Evolutionary conservation across 805 yeast genomes (phyloP).

Genomic region (Wickerhamomyces ciferrii): DNA sequence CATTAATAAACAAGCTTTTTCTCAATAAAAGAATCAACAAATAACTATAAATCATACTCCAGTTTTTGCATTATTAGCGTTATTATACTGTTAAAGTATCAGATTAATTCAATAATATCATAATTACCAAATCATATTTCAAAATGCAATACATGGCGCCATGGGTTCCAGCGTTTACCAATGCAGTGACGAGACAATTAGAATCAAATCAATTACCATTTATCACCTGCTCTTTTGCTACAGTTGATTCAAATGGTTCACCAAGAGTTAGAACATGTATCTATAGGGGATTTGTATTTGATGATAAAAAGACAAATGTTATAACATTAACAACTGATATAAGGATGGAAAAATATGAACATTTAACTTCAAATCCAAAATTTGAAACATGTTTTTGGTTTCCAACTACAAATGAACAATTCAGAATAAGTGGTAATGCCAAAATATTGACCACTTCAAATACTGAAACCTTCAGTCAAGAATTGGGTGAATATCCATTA

Average conservation of each 20-base stretch:
- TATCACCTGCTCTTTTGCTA: conserved; percentile 61
- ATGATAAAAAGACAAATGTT: conserved; percentile 61
- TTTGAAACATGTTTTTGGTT: conserved; percentile 80
- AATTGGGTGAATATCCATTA: conserved; percentile 21
- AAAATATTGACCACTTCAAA: conserved; percentile 33
- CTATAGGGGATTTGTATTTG: conserved; percentile 69
- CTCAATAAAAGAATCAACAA: no score
- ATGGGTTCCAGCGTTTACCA: conserved; percentile 66
- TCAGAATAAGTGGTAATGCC: conserved; percentile 66
- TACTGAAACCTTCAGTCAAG: conserved; percentile 6
- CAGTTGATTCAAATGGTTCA: conserved; percentile 45
- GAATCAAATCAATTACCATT: conserved; percentile 44
- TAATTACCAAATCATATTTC: background rate
- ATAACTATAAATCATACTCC: no score
- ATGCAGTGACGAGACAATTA: conserved; percentile 44
- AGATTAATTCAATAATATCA: background rate
- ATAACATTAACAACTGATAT: conserved; percentile 68
- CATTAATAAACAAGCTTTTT: no score
- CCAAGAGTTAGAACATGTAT: conserved; percentile 72
- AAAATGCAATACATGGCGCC: conserved; percentile 51
- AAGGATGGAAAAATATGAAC: conserved; percentile 58
- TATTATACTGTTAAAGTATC: no score
- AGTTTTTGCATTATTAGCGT: background rate
- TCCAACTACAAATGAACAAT: conserved; percentile 56
- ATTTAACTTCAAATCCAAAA: conserved; percentile 39